Conservation (phyloP, 345 rosid genomes). For the Citrus hindsii region DNA sequence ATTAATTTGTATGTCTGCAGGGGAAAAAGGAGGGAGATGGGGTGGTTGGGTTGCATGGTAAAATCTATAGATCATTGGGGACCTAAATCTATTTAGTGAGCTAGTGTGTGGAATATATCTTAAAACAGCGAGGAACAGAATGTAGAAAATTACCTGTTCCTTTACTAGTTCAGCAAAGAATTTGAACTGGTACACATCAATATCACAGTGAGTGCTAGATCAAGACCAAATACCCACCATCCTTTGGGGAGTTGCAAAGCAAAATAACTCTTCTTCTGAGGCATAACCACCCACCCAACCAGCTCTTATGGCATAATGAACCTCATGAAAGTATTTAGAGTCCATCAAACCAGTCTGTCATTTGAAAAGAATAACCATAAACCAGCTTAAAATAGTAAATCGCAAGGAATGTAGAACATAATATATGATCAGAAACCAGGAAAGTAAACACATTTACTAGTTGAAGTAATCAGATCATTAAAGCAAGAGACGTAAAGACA, state of each 20-base stretch:
- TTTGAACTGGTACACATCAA: slow-evolving; percentile 97
- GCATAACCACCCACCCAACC: slow-evolving; percentile 99
- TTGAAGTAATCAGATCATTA: neutral
- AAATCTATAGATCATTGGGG: neutral
- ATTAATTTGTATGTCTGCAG: neutral
- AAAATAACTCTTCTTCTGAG: slow-evolving; percentile 98
- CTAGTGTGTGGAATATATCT: neutral
- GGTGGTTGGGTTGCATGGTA: neutral
- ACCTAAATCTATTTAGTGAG: neutral
- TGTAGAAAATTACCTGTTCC: slow-evolving; percentile 56
- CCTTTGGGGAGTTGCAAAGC: slow-evolving; percentile 88
- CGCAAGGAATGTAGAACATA: neutral
- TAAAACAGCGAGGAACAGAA: slow-evolving; percentile 6
- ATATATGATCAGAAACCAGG: neutral
- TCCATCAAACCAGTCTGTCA: slow-evolving; percentile 97
- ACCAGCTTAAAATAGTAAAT: neutral
- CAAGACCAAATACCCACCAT: slow-evolving; percentile 99
- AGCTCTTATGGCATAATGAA: slow-evolving; percentile 95
- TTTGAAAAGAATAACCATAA: neutral
- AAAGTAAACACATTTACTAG: neutral
- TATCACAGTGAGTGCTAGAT: slow-evolving; percentile 94
- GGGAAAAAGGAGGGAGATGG: neutral
- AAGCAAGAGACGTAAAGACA: neutral
- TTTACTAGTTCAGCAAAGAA: slow-evolving; percentile 79
- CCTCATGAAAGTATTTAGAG: slow-evolving; percentile 98